These are phyloP conservation scores for Fusarium drepaniforme DNA, from an alignment of 2,329 filamentous ascomycete species.

Conservation along the genomic window DNA sequence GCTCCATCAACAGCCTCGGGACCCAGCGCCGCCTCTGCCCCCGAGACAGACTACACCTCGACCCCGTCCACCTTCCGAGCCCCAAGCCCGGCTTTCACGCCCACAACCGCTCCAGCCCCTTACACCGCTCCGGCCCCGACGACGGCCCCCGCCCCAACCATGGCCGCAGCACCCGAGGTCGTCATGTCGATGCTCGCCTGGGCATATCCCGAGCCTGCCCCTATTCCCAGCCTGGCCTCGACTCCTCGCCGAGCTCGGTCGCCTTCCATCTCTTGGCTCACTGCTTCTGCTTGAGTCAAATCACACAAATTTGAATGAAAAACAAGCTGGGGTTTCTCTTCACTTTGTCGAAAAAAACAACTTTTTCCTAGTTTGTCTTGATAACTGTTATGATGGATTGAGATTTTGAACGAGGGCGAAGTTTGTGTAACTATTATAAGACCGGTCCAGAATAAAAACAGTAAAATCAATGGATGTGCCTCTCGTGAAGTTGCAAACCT, in stretches of 20 bases:
- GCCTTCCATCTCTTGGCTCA: constrained; percentile 16
- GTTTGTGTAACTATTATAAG: constrained; percentile 3
- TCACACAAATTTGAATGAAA: background rate
- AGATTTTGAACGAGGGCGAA: background rate
- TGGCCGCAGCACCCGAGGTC: constrained; percentile 20
- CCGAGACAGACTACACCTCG: background rate
- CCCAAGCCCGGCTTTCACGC: background rate
- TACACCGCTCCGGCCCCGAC: background rate
- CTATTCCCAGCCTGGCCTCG: constrained; percentile 20
- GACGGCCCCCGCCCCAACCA: constrained; percentile 4
- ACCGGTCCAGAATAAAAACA: constrained; percentile 15
- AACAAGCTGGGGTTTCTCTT: background rate
- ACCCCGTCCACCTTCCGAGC: background rate
- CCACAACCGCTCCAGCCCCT: constrained; percentile 17
- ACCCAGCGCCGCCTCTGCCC: background rate
- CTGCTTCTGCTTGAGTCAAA: constrained; percentile 8
- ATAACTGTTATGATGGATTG: constrained; percentile 7
- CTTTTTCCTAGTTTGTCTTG: background rate
- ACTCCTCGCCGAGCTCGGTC: constrained; percentile 12
- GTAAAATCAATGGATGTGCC: background rate
- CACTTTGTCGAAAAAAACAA: background rate
- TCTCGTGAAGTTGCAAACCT: no score
- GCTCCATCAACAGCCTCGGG: background rate
- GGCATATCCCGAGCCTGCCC: constrained; percentile 19
- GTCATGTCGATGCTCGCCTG: constrained; percentile 21